These are phyloP conservation scores for Globisporangium heterothallicum DNA, from an alignment of 352 stramenopile species.

Conservation along the genomic window DNA sequence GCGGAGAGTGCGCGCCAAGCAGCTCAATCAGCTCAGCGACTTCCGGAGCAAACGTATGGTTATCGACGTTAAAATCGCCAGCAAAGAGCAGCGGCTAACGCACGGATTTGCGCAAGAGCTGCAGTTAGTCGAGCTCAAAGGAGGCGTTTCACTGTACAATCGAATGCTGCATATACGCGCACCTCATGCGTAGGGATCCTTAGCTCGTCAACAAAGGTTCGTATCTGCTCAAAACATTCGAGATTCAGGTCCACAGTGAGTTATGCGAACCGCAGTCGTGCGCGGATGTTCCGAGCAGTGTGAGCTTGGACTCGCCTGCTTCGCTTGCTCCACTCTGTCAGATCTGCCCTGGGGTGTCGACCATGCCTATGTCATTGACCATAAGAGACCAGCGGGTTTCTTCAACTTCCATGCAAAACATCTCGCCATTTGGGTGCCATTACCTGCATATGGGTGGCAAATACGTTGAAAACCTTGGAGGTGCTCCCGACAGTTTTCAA, in stretches of 20 bases:
- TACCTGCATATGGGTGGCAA: slow-evolving; percentile 85
- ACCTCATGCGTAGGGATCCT: slow-evolving; percentile 67
- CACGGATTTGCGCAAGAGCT: no score
- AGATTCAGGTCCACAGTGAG: no score
- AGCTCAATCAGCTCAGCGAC: slow-evolving; percentile 57
- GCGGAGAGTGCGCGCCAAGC: slow-evolving; percentile 40
- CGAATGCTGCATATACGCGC: background rate
- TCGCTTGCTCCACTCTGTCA: slow-evolving; percentile 61
- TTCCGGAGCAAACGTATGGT: slow-evolving; percentile 66
- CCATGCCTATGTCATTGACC: no score
- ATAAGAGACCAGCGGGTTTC: no score
- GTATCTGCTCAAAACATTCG: slow-evolving; percentile 57
- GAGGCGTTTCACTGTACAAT: no score
- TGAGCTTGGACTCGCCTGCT: slow-evolving; percentile 38
- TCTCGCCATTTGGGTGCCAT: slow-evolving; percentile 80
- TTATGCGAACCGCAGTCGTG: no score
- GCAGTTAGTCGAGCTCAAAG: no score
- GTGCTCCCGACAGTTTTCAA: slow-evolving; percentile 45
- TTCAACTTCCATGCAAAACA: no score
- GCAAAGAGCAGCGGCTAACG: slow-evolving; percentile 78
- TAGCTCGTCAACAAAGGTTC: slow-evolving; percentile 53
- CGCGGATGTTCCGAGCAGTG: no score
- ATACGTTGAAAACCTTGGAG: slow-evolving; percentile 81
- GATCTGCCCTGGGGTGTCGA: slow-evolving; percentile 54
- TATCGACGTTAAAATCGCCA: slow-evolving; percentile 84